Percentiles rank a stretch among this genome's conserved stretches.
These are phyloP conservation scores for Lodderomyces orthopsilosis DNA, from an alignment of 1,139 yeast genomes.

Conservation along the genomic window DNA sequence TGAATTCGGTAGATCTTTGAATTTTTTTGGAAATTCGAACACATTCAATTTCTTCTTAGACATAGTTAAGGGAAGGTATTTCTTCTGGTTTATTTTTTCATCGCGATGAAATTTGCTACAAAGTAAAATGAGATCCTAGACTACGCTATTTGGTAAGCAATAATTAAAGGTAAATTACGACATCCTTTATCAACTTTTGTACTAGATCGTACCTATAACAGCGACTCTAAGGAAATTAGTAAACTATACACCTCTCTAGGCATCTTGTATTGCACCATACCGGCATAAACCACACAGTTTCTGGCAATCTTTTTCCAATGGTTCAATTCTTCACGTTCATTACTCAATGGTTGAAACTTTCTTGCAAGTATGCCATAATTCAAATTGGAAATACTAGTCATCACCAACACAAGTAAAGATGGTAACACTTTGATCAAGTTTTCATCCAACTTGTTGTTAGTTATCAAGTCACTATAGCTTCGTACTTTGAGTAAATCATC, in stretches of 20 bases:
- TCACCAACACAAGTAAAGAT: conserved; percentile 70
- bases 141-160: too few relatives aligned
- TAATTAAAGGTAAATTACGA: too few relatives aligned
- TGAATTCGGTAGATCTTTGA: conserved; percentile 20
- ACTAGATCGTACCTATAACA: conserved; percentile 17
- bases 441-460: conserved; percentile 55
- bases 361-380: conserved; percentile 48
- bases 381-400: conserved; percentile 72
- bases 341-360: conserved; percentile 48
- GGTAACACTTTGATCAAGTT: conserved; percentile 79
- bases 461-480: conserved; percentile 41
- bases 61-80: background rate
- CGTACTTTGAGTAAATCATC: conserved; percentile 38
- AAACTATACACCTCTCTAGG: conserved; percentile 85
- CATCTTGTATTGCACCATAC: conserved; percentile 93
- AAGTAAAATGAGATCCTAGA: too few relatives aligned
- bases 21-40: conserved; percentile 26
- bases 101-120: background rate
- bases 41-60: background rate
- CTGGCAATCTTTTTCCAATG: conserved; percentile 64
- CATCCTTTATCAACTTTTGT: too few relatives aligned
- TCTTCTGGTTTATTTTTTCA: background rate
- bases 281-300: conserved; percentile 92
- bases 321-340: conserved; percentile 53
- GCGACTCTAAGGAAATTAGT: conserved; percentile 68